These are phyloP conservation scores for Capsicum rhomboideum DNA, from an alignment of 257 asterid genomes.

Conservation along the genomic window DNA sequence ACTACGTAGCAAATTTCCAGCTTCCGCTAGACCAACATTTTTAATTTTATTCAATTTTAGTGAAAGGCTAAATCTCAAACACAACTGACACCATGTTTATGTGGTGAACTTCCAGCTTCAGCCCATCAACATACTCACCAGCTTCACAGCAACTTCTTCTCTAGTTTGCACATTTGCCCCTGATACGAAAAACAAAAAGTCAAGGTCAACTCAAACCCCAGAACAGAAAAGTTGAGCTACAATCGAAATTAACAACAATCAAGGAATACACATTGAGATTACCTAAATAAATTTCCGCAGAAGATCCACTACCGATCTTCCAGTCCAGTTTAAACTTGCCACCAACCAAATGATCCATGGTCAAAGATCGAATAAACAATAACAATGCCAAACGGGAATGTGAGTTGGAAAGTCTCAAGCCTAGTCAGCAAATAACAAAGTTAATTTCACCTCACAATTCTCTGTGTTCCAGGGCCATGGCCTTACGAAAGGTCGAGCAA, in stretches of 20 bases:
- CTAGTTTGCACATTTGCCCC: constrained; percentile 65
- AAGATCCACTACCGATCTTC: constrained; percentile 88
- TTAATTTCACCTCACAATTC: not conserved
- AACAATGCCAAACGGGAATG: not conserved
- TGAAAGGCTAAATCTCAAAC: not conserved
- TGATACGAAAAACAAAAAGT: constrained; percentile 15
- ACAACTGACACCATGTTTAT: not conserved
- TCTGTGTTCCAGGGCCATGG: not conserved
- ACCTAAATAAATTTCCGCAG: constrained; percentile 87
- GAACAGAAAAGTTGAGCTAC: not conserved
- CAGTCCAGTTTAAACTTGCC: constrained; percentile 73
- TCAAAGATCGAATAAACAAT: constrained; percentile 14
- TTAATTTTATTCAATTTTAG: not conserved
- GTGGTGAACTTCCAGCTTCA: not conserved
- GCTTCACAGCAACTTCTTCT: constrained; percentile 88
- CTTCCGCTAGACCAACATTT: not conserved
- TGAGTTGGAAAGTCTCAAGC: not conserved
- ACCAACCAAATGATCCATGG: constrained; percentile 76
- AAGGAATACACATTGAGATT: constrained; percentile 7
- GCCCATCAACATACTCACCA: constrained; percentile 37
- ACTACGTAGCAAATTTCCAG: not conserved
- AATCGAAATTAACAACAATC: not conserved
- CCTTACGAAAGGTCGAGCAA: not conserved
- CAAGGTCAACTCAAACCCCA: not conserved
- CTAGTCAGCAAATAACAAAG: not conserved